These are phyloP conservation scores for Claviceps sorghi DNA, from an alignment of 2,329 filamentous ascomycete species.

Conservation along the genomic window DNA sequence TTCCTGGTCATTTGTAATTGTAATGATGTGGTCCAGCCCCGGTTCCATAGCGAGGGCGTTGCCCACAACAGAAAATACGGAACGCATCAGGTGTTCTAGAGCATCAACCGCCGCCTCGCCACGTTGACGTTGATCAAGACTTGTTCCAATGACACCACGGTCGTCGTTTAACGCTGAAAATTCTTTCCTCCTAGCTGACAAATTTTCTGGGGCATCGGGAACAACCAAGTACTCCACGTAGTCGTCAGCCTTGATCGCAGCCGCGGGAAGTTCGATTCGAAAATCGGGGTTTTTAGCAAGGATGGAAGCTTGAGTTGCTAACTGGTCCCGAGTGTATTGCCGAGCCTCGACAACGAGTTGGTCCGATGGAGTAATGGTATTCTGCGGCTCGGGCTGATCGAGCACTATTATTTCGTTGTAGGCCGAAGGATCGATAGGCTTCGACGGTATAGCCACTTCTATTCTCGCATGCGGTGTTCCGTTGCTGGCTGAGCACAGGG, in stretches of 20 bases:
- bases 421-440: constrained; percentile 22
- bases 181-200: constrained; percentile 41
- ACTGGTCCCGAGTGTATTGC: constrained; percentile 6
- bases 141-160: constrained; percentile 43
- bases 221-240: constrained; percentile 33
- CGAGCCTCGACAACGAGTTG: constrained; percentile 5
- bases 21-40: constrained; percentile 39
- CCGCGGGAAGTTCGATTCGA: constrained; percentile 32
- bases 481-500: neutral
- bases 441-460: constrained; percentile 34
- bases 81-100: constrained; percentile 53
- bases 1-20: constrained; percentile 42
- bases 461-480: constrained; percentile 18
- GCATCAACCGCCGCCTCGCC: constrained; percentile 59
- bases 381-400: constrained; percentile 7
- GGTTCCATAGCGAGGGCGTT: constrained; percentile 43
- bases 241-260: constrained; percentile 36
- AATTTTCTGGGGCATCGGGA: constrained; percentile 29
- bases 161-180: constrained; percentile 33
- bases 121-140: constrained; percentile 67
- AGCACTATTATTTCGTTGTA: constrained; percentile 20
- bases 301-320: neutral
- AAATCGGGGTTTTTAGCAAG: constrained; percentile 17
- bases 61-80: constrained; percentile 67
- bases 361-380: constrained; percentile 6